Conservation (phyloP, 345 rosid genomes). For the Lepidium sativum region DNA sequence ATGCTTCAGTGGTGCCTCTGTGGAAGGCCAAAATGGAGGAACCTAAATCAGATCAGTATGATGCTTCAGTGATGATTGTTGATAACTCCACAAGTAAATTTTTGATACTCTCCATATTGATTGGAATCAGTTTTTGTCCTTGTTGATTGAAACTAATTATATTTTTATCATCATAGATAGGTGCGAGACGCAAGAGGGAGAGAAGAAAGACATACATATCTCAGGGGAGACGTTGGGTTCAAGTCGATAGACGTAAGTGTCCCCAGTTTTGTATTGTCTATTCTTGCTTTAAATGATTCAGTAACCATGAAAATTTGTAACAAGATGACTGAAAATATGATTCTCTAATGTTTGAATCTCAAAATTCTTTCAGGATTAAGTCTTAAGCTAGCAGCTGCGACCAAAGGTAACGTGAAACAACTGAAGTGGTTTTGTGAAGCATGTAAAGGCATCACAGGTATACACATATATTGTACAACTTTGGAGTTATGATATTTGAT, state of each 20-base stretch:
- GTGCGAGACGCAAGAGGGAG: conserved; percentile 44
- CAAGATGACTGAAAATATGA: neutral
- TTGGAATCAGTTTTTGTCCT: neutral
- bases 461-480: neutral
- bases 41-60: conserved; percentile 44
- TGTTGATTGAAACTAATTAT: conserved; percentile 16
- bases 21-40: conserved; percentile 76
- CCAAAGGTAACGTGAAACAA: conserved; percentile 55
- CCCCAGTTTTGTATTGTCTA: neutral
- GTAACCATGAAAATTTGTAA: neutral
- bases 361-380: conserved; percentile 45
- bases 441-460: conserved; percentile 90
- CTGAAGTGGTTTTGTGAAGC: conserved; percentile 71
- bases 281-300: neutral
- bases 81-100: conserved; percentile 52
- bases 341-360: neutral
- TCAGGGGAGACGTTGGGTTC: conserved; percentile 51
- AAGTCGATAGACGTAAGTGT: conserved; percentile 50
- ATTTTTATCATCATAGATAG: conserved; percentile 38
- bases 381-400: conserved; percentile 54
- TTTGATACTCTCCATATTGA: conserved; percentile 12
- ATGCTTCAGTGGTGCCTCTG: conserved; percentile 39
- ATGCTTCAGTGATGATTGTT: conserved; percentile 54
- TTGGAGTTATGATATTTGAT: neutral
- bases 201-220: conserved; percentile 22